Percentiles rank a stretch among this genome's conserved stretches.
phyloP scores from a whole-genome alignment of 1,284 basidiomycete species.

The Tausonia pullulans region DNA sequence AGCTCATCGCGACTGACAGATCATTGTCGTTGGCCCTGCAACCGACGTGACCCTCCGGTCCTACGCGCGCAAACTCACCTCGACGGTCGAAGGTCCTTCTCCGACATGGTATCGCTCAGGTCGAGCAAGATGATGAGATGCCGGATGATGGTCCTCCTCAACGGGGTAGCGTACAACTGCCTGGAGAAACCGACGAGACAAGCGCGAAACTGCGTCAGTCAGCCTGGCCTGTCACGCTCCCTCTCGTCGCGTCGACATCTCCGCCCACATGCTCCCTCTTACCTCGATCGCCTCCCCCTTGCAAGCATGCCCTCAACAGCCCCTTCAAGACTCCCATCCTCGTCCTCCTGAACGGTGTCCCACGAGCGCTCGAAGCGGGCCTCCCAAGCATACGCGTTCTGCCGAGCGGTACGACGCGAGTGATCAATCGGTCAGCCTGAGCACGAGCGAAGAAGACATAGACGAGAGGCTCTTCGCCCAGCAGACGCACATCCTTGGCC shows the following conservation, averaged over 20 bases:
- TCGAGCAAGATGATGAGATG: conserved; percentile 86
- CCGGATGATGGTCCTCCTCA: conserved; percentile 90
- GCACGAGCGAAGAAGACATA: neutral
- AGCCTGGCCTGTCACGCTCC: neutral
- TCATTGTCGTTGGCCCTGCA: too few relatives aligned
- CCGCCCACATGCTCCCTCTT: conserved; percentile 19
- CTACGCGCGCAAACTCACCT: conserved; percentile 34
- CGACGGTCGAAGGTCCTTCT: conserved; percentile 89
- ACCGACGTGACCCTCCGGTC: neutral
- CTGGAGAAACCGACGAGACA: conserved; percentile 20
- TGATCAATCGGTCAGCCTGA: neutral
- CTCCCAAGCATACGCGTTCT: conserved; percentile 73
- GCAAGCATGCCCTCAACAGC: conserved; percentile 84
- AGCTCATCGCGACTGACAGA: too few relatives aligned
- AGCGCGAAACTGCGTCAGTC: neutral
- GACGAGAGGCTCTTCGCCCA: neutral
- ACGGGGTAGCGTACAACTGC: conserved; percentile 68
- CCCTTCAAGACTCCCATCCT: conserved; percentile 75
- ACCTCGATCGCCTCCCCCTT: conserved; percentile 71
- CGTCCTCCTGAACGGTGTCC: conserved; percentile 96
- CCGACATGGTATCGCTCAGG: conserved; percentile 81
- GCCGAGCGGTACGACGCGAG: neutral
- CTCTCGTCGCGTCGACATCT: neutral
- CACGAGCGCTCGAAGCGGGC: conserved; percentile 87
- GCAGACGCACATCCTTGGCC: conserved; percentile 28